Percentiles rank a stretch among this genome's conserved stretches.
phyloP scores from a whole-genome alignment of 208 protist species.

The Lotmaria passim region DNA sequence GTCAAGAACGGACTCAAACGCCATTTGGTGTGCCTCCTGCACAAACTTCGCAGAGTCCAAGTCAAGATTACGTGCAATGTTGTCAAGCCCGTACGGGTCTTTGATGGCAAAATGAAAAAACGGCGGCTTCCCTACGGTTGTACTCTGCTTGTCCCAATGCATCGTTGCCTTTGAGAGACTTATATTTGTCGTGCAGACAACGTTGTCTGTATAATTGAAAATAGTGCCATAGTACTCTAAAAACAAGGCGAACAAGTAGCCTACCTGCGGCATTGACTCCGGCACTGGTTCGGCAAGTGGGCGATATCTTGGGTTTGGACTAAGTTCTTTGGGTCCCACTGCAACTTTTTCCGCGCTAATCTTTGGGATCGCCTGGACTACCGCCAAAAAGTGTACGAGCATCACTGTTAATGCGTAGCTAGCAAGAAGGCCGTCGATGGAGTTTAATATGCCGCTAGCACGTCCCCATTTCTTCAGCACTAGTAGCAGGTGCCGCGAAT shows the following conservation, averaged over 20 bases:
- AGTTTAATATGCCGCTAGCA: conserved; percentile 77
- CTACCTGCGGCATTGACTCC: conserved; percentile 62
- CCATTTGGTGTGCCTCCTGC: conserved; percentile 47
- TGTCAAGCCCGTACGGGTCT: conserved; percentile 90
- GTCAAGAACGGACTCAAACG: conserved; percentile 44
- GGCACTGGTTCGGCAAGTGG: conserved; percentile 38
- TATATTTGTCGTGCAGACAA: conserved; percentile 85
- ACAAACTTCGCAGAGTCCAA: conserved; percentile 62
- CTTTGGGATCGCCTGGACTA: conserved; percentile 63
- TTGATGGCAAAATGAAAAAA: conserved; percentile 91
- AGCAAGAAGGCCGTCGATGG: conserved; percentile 88
- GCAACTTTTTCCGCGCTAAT: conserved; percentile 41
- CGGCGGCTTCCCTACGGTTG: conserved; percentile 55
- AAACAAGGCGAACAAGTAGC: conserved; percentile 79
- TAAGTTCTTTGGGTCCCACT: conserved; percentile 60
- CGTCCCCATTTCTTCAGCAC: conserved; percentile 89
- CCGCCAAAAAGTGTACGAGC: conserved; percentile 82
- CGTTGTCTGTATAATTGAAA: conserved; percentile 80
- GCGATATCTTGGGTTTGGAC: conserved; percentile 57
- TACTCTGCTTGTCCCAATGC: conserved; percentile 65
- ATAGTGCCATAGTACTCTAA: conserved; percentile 85
- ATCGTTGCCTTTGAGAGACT: conserved; percentile 74
- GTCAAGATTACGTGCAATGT: conserved; percentile 88
- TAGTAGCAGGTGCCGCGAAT: conserved; percentile 82
- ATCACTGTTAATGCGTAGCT: conserved; percentile 90